These are phyloP conservation scores for Talaromyces sp. DNA, from an alignment of 2,329 filamentous ascomycete genomes.

Conservation along the genomic window DNA sequence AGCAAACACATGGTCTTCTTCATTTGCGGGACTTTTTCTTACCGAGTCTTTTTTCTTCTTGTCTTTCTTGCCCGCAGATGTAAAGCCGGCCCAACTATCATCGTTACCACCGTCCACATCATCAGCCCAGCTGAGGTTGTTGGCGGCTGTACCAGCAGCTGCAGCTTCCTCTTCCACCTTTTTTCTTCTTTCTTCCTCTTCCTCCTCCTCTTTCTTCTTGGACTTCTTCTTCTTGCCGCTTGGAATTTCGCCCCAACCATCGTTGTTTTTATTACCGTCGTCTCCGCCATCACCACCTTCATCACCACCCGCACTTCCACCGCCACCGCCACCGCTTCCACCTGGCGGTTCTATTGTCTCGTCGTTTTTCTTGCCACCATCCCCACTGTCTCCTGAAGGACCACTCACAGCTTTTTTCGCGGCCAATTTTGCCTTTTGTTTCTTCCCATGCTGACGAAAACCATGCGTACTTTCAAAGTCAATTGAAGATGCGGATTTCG, in stretches of 20 bases:
- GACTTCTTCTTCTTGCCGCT: constrained; percentile 33
- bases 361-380: constrained; percentile 24
- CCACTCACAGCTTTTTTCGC: constrained; percentile 16
- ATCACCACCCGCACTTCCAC: constrained; percentile 26
- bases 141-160: constrained; percentile 24
- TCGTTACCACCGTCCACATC: constrained; percentile 35
- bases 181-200: constrained; percentile 23
- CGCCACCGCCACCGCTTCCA: constrained; percentile 25
- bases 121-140: constrained; percentile 44
- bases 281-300: constrained; percentile 28
- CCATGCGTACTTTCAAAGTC: constrained; percentile 17
- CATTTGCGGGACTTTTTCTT: constrained; percentile 19
- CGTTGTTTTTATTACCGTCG: constrained; percentile 39
- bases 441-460: constrained; percentile 29
- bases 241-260: constrained; percentile 33
- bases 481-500: constrained; percentile 13
- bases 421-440: constrained; percentile 25
- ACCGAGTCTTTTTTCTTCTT: constrained; percentile 57
- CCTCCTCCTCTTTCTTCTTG: constrained; percentile 28
- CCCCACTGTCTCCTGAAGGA: constrained; percentile 24
- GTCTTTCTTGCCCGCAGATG: constrained; percentile 48
- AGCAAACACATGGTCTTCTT: neutral
- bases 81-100: constrained; percentile 52
- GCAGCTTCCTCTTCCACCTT: constrained; percentile 30
- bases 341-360: constrained; percentile 31